phyloP scores from a whole-genome alignment of 2,329 filamentous ascomycete genomes.

The Fragosphaeria purpurea region DNA sequence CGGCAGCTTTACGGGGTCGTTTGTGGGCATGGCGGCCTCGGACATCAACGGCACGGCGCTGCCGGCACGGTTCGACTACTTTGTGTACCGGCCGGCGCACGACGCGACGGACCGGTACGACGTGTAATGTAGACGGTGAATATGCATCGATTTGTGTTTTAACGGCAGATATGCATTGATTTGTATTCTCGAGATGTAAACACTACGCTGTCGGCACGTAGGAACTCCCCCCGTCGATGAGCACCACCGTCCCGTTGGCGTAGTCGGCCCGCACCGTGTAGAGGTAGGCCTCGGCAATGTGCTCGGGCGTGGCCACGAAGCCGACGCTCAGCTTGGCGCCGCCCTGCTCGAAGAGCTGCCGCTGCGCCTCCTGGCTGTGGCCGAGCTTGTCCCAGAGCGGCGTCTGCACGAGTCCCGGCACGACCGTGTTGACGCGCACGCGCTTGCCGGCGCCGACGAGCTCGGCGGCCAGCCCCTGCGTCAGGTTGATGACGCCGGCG shows the following conservation, averaged over 20 bases:
- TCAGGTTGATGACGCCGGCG: conserved; percentile 19
- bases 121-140: conserved; percentile 9
- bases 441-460: conserved; percentile 14
- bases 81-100: conserved; percentile 38
- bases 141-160: neutral
- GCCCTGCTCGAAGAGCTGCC: conserved; percentile 15
- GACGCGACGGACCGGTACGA: conserved; percentile 41
- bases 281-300: conserved; percentile 21
- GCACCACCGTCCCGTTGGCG: conserved; percentile 17
- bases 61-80: conserved; percentile 40
- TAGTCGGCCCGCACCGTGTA: conserved; percentile 19
- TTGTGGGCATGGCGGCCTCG: conserved; percentile 46
- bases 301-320: conserved; percentile 17
- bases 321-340: conserved; percentile 16
- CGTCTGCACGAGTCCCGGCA: conserved; percentile 22
- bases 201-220: no score
- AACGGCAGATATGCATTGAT: no score
- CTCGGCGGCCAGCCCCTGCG: conserved; percentile 19
- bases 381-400: conserved; percentile 24
- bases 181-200: no score
- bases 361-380: conserved; percentile 17
- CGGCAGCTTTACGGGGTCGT: conserved; percentile 55
- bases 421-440: conserved; percentile 23
- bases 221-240: conserved; percentile 12
- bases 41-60: conserved; percentile 42